Evolutionary conservation across 345 rosid genomes (phyloP), one percentile per base, ranked within the genome.

Genomic region (Geranium brycei): DNA sequence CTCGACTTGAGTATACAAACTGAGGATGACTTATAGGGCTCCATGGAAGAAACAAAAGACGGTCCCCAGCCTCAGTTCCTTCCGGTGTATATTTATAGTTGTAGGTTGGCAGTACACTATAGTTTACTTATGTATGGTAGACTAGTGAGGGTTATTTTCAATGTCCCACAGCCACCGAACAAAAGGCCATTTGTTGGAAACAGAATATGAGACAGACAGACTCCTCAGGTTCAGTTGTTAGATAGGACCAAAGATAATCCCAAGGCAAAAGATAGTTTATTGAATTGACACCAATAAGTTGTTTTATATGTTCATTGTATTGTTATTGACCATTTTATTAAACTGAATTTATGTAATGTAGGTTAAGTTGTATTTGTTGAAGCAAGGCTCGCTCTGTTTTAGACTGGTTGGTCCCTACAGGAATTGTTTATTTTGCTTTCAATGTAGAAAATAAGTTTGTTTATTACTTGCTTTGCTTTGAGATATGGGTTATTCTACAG

Each of bases 121-220:
- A 3, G 14, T 6, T 47, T 23, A 23, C 28, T 23, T 2, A 23
- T 23, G 28, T 23, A 23, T 23, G 28, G 28, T 23, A 23, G 28
- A 23, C 28, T 23, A 23, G 28, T 23, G 28, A 23, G 28, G 28
- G 12, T 13, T 47, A 0, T 47, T 47, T 47, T 47, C 13, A 47
- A 47, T 59, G 32, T 11, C 14, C 14, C 32, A 23, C 28, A 23
- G 28, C 28, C 28, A 23, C 28, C 28, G 28, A 23, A 23, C 28
- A 23, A 23, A 23, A 23, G 2, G 28, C 74, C 63, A 83, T 83
- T 83, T 76, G 72, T 81, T 83, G 28, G 28, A 23, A 23, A 23
- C 28, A 23, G 28, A 23, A 23, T 23, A 23, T 23, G 28, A 23
- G 28, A 23, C 28, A n/a, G n/a, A 23, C 28, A 23, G 69, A 13